These are phyloP conservation scores for Geotrichum phurueaensis DNA, from an alignment of 1,139 yeast genomes.

Conservation along the genomic window DNA sequence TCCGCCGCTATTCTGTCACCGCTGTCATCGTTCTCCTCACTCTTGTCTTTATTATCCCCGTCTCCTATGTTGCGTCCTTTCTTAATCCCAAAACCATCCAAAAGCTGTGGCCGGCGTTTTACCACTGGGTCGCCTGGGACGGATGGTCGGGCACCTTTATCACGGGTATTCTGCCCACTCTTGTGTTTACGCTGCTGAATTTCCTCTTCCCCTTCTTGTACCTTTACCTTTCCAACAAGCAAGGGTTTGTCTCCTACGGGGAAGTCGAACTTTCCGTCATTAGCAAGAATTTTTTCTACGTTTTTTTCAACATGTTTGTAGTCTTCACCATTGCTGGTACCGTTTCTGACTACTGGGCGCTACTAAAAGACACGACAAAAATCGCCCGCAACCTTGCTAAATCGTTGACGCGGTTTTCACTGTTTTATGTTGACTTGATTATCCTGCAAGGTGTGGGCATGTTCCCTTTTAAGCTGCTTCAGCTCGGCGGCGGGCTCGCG, in stretches of 20 bases:
- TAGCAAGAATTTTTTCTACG: slow-evolving; percentile 74
- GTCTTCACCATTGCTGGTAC: slow-evolving; percentile 72
- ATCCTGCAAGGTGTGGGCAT: slow-evolving; percentile 78
- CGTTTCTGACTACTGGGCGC: slow-evolving; percentile 47
- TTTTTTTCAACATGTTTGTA: slow-evolving; percentile 75
- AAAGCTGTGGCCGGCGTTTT: slow-evolving; percentile 67
- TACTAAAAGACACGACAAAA: slow-evolving; percentile 68
- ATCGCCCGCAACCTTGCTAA: slow-evolving; percentile 74
- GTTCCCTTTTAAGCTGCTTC: slow-evolving; percentile 67
- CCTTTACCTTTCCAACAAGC: slow-evolving; percentile 58
- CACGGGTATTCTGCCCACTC: slow-evolving; percentile 73
- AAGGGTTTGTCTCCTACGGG: slow-evolving; percentile 72
- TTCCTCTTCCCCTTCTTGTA: slow-evolving; percentile 69
- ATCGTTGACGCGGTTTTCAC: slow-evolving; percentile 60
- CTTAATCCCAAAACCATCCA: slow-evolving; percentile 62
- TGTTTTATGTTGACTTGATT: slow-evolving; percentile 76
- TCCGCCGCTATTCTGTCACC: slow-evolving; percentile 58
- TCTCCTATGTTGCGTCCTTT: slow-evolving; percentile 64
- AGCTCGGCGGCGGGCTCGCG: slow-evolving; percentile 54
- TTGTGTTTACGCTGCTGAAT: slow-evolving; percentile 67
- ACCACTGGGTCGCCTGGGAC: slow-evolving; percentile 51
- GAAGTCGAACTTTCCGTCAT: slow-evolving; percentile 76
- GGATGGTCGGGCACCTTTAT: slow-evolving; percentile 57
- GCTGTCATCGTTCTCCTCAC: slow-evolving; percentile 58
- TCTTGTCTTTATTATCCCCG: slow-evolving; percentile 64